Percentiles rank a stretch among this genome's conserved stretches.
Conservation (phyloP, 306 rosid species). For the Vachellia pachyceras region DNA sequence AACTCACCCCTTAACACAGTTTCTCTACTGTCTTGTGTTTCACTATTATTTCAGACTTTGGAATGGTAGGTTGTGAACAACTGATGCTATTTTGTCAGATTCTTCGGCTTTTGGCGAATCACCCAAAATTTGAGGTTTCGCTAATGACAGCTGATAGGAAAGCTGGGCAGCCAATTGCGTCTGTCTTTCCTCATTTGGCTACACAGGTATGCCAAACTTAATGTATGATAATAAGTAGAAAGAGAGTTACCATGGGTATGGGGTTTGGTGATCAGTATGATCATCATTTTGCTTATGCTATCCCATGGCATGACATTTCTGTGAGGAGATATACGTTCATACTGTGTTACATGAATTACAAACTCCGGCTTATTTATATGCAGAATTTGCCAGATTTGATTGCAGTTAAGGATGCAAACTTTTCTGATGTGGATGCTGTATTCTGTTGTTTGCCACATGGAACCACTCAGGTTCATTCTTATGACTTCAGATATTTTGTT, state of each 20-base stretch:
- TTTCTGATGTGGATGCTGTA: slow-evolving; percentile 85
- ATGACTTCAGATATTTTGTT: slow-evolving; percentile 25
- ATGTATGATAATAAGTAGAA: slow-evolving; percentile 2
- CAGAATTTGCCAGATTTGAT: slow-evolving; percentile 88
- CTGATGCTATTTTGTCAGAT: slow-evolving; percentile 58
- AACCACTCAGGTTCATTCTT: slow-evolving; percentile 77
- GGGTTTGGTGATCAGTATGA: no score
- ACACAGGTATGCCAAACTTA: slow-evolving; percentile 61
- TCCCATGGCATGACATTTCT: neutral
- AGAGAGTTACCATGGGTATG: no score
- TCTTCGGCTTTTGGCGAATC: slow-evolving; percentile 88
- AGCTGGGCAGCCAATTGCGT: slow-evolving; percentile 87
- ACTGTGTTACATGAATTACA: slow-evolving; percentile 14
- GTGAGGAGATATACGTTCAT: slow-evolving; percentile 20
- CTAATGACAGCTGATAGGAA: slow-evolving; percentile 89
- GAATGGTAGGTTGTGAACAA: slow-evolving; percentile 18
- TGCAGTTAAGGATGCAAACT: slow-evolving; percentile 83
- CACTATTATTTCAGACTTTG: neutral
- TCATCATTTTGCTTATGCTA: slow-evolving; percentile 37
- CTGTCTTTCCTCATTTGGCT: slow-evolving; percentile 85
- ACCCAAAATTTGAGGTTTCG: slow-evolving; percentile 79
- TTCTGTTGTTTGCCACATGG: slow-evolving; percentile 98
- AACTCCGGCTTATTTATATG: slow-evolving; percentile 34
- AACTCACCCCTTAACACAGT: neutral
- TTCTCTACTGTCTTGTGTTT: neutral